A percentile compares a stretch with the other conserved stretches of the same genome.
Evolutionary conservation across 2,329 filamentous ascomycete genomes (phyloP).

Genomic region (Clarireedia paspali): DNA sequence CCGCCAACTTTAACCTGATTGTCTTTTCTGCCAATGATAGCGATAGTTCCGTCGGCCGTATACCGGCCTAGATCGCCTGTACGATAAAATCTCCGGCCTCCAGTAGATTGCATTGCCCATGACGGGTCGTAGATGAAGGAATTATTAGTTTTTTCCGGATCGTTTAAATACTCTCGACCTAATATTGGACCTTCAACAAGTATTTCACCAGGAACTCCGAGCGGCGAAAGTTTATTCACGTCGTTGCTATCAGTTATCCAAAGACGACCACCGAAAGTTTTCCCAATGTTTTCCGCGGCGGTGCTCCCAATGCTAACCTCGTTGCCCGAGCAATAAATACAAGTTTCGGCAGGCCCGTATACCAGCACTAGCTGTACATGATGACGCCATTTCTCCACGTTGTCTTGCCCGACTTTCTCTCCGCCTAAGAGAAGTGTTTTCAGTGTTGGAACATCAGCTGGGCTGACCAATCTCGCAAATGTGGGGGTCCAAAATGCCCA

Average conservation of each 20-base stretch:
- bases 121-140: constrained; percentile 30
- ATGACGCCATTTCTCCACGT: constrained; percentile 29
- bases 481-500: constrained; percentile 18
- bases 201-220: constrained; percentile 33
- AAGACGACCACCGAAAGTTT: neutral
- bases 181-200: constrained; percentile 32
- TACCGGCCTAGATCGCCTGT: constrained; percentile 50
- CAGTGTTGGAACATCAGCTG: constrained; percentile 26
- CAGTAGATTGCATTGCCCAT: constrained; percentile 17
- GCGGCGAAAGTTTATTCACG: constrained; percentile 28
- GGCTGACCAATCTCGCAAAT: constrained; percentile 24
- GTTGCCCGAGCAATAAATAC: neutral
- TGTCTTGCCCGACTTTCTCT: constrained; percentile 12
- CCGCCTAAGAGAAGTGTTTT: constrained; percentile 16
- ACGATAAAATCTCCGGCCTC: constrained; percentile 43
- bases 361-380: neutral
- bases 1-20: constrained; percentile 59
- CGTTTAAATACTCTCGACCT: constrained; percentile 34
- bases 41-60: constrained; percentile 48
- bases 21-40: constrained; percentile 55
- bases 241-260: constrained; percentile 36
- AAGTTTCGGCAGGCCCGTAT: neutral
- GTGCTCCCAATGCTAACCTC: too few relatives aligned
- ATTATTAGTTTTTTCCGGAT: constrained; percentile 29
- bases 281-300: too few relatives aligned